phyloP scores from a whole-genome alignment of 305 asterid genomes.

The Plantago lanceolata region DNA sequence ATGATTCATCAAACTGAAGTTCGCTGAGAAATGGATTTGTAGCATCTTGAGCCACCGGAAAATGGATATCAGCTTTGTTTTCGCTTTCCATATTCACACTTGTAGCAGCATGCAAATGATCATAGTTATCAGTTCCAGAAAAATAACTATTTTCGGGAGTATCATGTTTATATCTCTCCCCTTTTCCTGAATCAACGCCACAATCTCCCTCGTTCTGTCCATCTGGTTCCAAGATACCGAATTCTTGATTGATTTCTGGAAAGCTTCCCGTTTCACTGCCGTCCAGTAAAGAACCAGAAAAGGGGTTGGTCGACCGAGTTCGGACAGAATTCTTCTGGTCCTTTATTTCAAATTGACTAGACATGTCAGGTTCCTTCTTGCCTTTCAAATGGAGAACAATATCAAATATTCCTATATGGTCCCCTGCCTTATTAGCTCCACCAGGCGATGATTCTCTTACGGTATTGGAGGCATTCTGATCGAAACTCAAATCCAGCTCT shows the following conservation, averaged over 20 bases:
- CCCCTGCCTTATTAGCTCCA: slow-evolving; percentile 16
- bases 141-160: slow-evolving; percentile 17
- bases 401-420: slow-evolving; percentile 30
- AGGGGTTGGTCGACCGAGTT: too few relatives aligned
- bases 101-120: slow-evolving; percentile 28
- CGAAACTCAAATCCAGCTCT: slow-evolving; percentile 28
- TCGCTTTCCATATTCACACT: not conserved
- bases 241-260: too few relatives aligned
- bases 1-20: slow-evolving; percentile 3
- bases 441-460: slow-evolving; percentile 14
- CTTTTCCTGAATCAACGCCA: slow-evolving; percentile 1
- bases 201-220: not conserved
- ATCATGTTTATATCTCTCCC: not conserved
- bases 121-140: slow-evolving; percentile 29
- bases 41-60: too few relatives aligned
- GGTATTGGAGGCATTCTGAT: slow-evolving; percentile 3
- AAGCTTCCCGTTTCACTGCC: too few relatives aligned
- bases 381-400: slow-evolving; percentile 39
- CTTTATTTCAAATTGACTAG: too few relatives aligned
- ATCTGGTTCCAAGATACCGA: not conserved
- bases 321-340: too few relatives aligned
- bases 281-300: too few relatives aligned
- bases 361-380: slow-evolving; percentile 1
- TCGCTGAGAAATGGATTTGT: not conserved
- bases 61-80: slow-evolving; percentile 3